Conservation (phyloP, 139 green algal species). For the Asterochloris erici region DNA sequence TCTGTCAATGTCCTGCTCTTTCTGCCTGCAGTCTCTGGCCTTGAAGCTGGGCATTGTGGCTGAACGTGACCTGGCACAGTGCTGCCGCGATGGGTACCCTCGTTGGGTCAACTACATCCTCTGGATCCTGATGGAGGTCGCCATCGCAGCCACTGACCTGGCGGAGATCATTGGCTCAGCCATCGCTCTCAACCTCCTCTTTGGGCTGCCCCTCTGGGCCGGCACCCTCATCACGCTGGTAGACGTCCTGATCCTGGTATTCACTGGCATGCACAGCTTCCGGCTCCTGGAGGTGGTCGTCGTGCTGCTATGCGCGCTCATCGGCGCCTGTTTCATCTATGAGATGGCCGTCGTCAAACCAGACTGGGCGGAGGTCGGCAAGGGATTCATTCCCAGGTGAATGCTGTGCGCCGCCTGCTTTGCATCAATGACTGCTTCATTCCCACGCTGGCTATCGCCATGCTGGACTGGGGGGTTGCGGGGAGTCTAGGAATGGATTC, state of each 20-base stretch:
- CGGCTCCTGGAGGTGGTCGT: conserved; percentile 36
- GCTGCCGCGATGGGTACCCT: conserved; percentile 53
- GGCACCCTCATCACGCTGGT: conserved; percentile 45
- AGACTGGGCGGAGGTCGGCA: conserved; percentile 37
- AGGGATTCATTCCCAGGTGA: conserved; percentile 40
- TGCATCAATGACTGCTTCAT: too few relatives aligned
- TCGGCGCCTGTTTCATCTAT: conserved; percentile 41
- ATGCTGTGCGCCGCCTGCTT: conserved; percentile 19
- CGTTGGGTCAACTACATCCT: conserved; percentile 33
- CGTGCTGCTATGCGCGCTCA: conserved; percentile 15
- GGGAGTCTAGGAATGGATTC: too few relatives aligned
- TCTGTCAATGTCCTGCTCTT: too few relatives aligned
- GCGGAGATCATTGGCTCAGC: conserved; percentile 51
- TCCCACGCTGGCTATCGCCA: too few relatives aligned
- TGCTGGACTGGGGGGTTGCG: not conserved
- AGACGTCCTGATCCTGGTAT: conserved; percentile 29
- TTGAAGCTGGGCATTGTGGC: conserved; percentile 51
- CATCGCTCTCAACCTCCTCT: conserved; percentile 42
- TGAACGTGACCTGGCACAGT: conserved; percentile 54
- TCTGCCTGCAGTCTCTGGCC: conserved; percentile 9
- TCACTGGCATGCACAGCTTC: conserved; percentile 33
- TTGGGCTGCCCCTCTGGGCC: conserved; percentile 36
- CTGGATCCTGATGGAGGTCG: conserved; percentile 57
- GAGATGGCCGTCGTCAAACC: conserved; percentile 47
- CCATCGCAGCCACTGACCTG: conserved; percentile 62